Base-by-base conservation (phyloP, 495 filamentous ascomycete species). In the Delitschia confertaspora region DNA sequence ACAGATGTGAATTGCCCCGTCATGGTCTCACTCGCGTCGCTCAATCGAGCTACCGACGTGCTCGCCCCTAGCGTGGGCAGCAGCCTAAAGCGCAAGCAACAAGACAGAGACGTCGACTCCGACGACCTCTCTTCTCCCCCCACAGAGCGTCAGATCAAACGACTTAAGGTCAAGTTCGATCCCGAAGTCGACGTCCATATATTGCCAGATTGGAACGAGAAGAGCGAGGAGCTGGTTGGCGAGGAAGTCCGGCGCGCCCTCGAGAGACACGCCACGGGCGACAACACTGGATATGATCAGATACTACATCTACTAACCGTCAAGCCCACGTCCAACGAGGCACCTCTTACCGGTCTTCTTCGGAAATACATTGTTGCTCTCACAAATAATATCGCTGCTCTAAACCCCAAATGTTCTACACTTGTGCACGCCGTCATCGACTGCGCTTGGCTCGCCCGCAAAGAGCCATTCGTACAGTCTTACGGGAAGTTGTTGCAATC, bases 371-470 rank as follows among this genome's bases (percentile, higher is more conserved):
- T 89, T n/a, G 58, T 83, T 41, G 87, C 82, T 18, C 71, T 96
- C 38, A 73, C 82, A n/a, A 76, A 74, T 34, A 81, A 80, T 47
- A 74, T 83, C 6, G 78, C 80, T 17, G 63, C 76, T 17, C 67
- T 99, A 19, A 72, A 80, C 49, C 78, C 75, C 52, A 74, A 74
- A 33, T 95, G 84, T 64, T 74, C 76, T 14, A 77, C 78, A 2
- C 64, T 99, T 23, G 77, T 95, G 26, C 68, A 75, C 48, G 78
- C 78, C 17, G 68, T 93, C 7, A 64, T 95, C 23, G 66, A 73
- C 45, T 84, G 78, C 60, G 69, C 78, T 26, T 99, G 91, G 91
- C 72, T 95, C 30, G 85, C 83, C 7, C 73, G 87, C 36, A 83
- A 89, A 55, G 79, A 88, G 44, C 65, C 71, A 3, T 95, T 93